A percentile compares a stretch with the other conserved stretches of the same genome.
Conservation (phyloP, 179 eudicot genomes). For the Amaranthus tricolor region DNA sequence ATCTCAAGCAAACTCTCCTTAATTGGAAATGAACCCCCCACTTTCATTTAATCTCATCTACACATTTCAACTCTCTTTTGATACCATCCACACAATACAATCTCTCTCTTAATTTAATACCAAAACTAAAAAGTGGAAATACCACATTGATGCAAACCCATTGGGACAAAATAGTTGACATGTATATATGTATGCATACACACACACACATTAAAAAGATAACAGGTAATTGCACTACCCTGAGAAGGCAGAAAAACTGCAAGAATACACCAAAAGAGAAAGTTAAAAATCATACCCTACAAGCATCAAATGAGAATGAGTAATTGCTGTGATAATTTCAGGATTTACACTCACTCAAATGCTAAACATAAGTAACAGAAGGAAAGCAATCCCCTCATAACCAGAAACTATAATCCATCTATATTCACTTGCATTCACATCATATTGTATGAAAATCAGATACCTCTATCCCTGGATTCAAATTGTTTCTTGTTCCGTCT, state of each 20-base stretch:
- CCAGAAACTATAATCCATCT: not conserved
- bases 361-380: not conserved
- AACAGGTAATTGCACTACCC: too few species aligned
- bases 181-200: too few species aligned
- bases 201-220: too few species aligned
- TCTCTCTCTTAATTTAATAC: too few species aligned
- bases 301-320: not conserved
- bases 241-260: not conserved
- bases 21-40: too few species aligned
- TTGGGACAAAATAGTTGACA: too few species aligned
- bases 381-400: not conserved
- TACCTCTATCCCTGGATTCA: slow-evolving; percentile 50
- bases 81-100: too few species aligned
- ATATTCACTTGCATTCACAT: not conserved
- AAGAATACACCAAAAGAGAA: not conserved
- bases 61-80: too few species aligned
- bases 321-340: not conserved
- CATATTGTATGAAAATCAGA: not conserved
- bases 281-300: not conserved
- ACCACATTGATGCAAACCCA: too few species aligned
- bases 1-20: too few species aligned
- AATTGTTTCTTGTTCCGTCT: slow-evolving; percentile 43
- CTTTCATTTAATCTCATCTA: too few species aligned
- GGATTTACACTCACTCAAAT: not conserved
- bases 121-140: too few species aligned